A percentile compares a stretch with the other conserved stretches of the same genome.
These are phyloP conservation scores for Cetraspora pellucida DNA, from an alignment of 192 early-diverging fungal species.

Conservation along the genomic window DNA sequence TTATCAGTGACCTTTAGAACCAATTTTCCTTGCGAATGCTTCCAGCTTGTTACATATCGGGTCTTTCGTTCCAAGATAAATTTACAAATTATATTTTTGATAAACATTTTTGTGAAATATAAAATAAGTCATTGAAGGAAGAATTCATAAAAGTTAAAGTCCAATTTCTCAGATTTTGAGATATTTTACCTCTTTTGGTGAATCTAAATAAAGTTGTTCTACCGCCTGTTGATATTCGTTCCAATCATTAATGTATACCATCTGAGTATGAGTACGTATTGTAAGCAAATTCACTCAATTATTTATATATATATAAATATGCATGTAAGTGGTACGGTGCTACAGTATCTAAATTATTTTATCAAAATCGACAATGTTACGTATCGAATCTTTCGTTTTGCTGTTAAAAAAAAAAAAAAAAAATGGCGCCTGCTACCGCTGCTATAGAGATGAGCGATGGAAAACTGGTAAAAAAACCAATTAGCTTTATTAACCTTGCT, in stretches of 20 bases:
- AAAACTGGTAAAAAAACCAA: conserved; percentile 75
- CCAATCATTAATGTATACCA: conserved; percentile 75
- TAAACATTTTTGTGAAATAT: not conserved
- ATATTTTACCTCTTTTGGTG: conserved; percentile 58
- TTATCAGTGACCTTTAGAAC: conserved; percentile 79
- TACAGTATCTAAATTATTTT: no score
- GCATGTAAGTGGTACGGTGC: no score
- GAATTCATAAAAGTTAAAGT: not conserved
- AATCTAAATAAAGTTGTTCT: conserved; percentile 66
- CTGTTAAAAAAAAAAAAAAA: not conserved
- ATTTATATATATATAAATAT: no score
- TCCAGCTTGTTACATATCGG: conserved; percentile 68
- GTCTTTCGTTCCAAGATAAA: conserved; percentile 46
- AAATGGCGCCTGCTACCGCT: conserved; percentile 17
- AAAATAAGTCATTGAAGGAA: not conserved
- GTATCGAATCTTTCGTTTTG: no score
- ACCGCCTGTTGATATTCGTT: conserved; percentile 76
- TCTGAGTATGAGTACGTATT: conserved; percentile 10
- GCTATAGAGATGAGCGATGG: not conserved
- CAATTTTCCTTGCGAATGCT: conserved; percentile 67
- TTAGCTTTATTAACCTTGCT: conserved; percentile 84
- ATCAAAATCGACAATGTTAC: no score
- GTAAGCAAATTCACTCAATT: no score
- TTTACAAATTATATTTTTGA: no score
- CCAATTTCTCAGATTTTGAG: not conserved